These are phyloP conservation scores for Gigaspora rosea DNA, from an alignment of 192 early-diverging fungal genomes.

Conservation along the genomic window DNA sequence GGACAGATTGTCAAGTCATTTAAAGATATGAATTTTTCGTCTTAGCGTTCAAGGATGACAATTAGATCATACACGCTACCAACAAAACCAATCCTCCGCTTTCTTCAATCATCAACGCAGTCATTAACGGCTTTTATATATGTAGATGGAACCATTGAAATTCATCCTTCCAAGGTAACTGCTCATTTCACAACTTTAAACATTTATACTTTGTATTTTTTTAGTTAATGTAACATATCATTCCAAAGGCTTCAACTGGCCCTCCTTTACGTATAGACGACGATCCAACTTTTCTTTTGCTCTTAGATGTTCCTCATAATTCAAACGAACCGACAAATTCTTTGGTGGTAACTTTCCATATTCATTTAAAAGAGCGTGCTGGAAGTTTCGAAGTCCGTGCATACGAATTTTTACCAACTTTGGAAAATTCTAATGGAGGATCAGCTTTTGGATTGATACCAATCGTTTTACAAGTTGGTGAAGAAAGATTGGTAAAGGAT, in stretches of 20 bases:
- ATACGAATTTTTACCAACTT: background rate
- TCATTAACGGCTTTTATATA: background rate
- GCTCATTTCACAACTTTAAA: background rate
- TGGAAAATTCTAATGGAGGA: background rate
- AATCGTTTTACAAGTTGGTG: background rate
- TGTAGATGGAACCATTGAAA: background rate
- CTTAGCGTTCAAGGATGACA: conserved; percentile 7
- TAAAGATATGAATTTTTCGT: background rate
- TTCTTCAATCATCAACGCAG: background rate
- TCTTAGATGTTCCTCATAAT: background rate
- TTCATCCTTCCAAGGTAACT: background rate
- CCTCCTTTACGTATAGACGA: background rate
- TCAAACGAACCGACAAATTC: background rate
- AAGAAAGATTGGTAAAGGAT: conserved; percentile 8
- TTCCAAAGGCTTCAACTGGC: background rate
- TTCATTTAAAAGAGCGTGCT: background rate
- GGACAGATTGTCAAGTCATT: too few species aligned
- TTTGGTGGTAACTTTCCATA: background rate
- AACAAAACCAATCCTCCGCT: background rate
- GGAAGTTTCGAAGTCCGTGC: background rate
- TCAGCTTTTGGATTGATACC: background rate
- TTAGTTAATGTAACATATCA: background rate
- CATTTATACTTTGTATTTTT: background rate
- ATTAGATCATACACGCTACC: background rate
- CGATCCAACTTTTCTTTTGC: background rate